Conservation (phyloP, 2,329 filamentous ascomycete species). For the Stachybotrys chartarum region DNA sequence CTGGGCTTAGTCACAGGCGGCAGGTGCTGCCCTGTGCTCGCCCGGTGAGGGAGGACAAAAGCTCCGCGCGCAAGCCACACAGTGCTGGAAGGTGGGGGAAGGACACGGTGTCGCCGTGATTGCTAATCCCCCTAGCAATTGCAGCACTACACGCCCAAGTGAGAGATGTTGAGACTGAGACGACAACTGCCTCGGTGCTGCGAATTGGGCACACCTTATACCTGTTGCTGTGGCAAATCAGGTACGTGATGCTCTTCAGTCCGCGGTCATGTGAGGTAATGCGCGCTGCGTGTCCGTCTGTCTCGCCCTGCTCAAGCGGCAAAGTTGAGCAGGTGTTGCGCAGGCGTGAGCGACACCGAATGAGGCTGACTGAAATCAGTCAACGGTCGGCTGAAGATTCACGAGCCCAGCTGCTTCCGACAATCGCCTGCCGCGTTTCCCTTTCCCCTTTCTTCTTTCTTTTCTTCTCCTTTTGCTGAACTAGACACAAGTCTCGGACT, state of each 20-base stretch:
- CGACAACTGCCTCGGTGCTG: too few relatives aligned
- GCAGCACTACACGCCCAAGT: too few relatives aligned
- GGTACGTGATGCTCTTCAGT: not conserved
- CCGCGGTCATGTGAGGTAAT: too few relatives aligned
- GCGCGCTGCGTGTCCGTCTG: too few relatives aligned
- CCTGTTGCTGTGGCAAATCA: not conserved
- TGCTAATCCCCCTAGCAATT: too few relatives aligned
- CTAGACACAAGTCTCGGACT: too few relatives aligned
- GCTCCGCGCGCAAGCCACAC: slow-evolving; percentile 11
- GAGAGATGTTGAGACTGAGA: too few relatives aligned
- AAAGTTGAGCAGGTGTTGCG: too few relatives aligned
- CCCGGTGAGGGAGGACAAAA: slow-evolving; percentile 2
- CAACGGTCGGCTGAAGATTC: not conserved
- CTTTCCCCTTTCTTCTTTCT: too few relatives aligned
- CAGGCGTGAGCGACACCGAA: too few relatives aligned
- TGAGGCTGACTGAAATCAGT: not conserved
- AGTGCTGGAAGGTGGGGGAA: slow-evolving; percentile 6
- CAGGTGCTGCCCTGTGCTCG: not conserved
- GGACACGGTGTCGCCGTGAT: slow-evolving; percentile 3
- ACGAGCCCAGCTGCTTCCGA: not conserved
- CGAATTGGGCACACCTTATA: not conserved
- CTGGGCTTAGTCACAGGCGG: not conserved
- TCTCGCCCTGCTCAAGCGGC: too few relatives aligned
- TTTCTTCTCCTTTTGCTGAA: too few relatives aligned
- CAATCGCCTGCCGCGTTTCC: not conserved